A percentile compares a stretch with the other conserved stretches of the same genome.
Conservation (phyloP, 139 green algal species). For the Picochlorum sp. region DNA sequence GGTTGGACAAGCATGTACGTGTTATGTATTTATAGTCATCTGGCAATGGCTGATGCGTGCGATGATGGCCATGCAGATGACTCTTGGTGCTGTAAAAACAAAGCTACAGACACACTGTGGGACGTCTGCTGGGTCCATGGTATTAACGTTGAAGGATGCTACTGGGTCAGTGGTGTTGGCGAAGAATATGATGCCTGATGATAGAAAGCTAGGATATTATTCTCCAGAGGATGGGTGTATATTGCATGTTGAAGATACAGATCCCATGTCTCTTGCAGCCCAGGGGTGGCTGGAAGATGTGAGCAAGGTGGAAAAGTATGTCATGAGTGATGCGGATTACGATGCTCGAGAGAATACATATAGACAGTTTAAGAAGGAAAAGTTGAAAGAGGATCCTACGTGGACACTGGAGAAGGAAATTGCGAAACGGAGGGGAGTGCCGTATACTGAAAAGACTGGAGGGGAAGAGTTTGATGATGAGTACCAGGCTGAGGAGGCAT, state of each 20-base stretch:
- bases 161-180: slow-evolving; percentile 33
- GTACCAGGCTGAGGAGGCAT: slow-evolving; percentile 37
- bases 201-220: slow-evolving; percentile 88
- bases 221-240: slow-evolving; percentile 72
- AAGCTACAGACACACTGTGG: slow-evolving; percentile 86
- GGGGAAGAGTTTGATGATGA: slow-evolving; percentile 35
- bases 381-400: slow-evolving; percentile 68
- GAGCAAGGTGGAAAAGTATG: slow-evolving; percentile 93
- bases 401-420: slow-evolving; percentile 89
- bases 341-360: slow-evolving; percentile 82
- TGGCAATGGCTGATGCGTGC: not conserved
- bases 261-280: slow-evolving; percentile 72
- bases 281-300: slow-evolving; percentile 94
- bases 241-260: slow-evolving; percentile 85
- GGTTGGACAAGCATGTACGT: slow-evolving; percentile 81
- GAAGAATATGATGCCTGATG: slow-evolving; percentile 42
- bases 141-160: slow-evolving; percentile 76
- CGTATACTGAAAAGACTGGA: slow-evolving; percentile 33
- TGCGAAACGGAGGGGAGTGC: slow-evolving; percentile 38
- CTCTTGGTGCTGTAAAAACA: slow-evolving; percentile 71
- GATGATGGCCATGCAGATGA: slow-evolving; percentile 48
- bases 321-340: slow-evolving; percentile 94
- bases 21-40: not conserved
- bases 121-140: slow-evolving; percentile 66
- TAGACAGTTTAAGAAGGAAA: slow-evolving; percentile 71